Conservation (phyloP, 2,329 filamentous ascomycete species). For the Calonectria ilicicola region DNA sequence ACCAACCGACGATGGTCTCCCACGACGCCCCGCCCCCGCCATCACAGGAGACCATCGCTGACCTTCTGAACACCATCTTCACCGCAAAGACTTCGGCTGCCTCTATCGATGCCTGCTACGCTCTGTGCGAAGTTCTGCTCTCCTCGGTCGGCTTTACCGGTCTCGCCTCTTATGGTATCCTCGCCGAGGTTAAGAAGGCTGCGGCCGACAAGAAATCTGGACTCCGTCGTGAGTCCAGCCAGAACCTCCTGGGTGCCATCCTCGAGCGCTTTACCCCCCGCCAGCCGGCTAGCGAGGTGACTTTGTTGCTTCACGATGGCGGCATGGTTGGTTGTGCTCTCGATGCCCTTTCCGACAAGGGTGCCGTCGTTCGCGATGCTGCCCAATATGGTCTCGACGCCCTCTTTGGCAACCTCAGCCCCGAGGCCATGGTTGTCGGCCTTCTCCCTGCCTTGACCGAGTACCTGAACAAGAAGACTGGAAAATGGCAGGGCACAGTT, state of each 20-base stretch:
- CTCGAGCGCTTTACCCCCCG: constrained; percentile 89
- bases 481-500: constrained; percentile 97
- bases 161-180: constrained; percentile 64
- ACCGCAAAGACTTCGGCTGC: constrained; percentile 75
- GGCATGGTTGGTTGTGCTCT: constrained; percentile 79
- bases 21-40: constrained; percentile 67
- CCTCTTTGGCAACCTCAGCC: constrained; percentile 81
- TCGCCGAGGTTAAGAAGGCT: constrained; percentile 74
- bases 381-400: constrained; percentile 95
- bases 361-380: constrained; percentile 86
- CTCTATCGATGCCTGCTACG: constrained; percentile 74
- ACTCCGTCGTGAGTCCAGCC: constrained; percentile 86
- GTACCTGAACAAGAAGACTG: constrained; percentile 86
- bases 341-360: constrained; percentile 92
- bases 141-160: constrained; percentile 66
- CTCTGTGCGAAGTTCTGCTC: constrained; percentile 69
- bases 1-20: constrained; percentile 55
- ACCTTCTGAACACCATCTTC: constrained; percentile 76
- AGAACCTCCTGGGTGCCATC: constrained; percentile 93
- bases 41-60: constrained; percentile 73
- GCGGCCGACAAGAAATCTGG: constrained; percentile 95
- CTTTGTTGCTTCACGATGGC: constrained; percentile 85
- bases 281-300: constrained; percentile 82
- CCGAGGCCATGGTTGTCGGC: constrained; percentile 86
- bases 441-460: constrained; percentile 80